Conservation (phyloP, 371 early-diverging fungal species). For the Syncephalastrum racemosum region DNA sequence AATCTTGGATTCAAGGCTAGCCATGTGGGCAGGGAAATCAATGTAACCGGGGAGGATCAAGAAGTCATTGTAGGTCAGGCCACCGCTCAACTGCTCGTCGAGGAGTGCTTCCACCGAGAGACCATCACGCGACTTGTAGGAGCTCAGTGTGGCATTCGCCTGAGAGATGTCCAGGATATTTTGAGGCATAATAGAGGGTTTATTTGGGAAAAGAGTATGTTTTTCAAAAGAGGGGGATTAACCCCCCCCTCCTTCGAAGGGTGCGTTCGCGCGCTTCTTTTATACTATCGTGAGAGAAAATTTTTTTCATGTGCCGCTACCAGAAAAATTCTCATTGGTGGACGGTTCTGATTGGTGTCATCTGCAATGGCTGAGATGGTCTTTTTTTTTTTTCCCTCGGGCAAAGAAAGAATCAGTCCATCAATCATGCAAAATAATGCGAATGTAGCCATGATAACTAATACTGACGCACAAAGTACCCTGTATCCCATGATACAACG, state of each 20-base stretch:
- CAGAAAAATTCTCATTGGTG: too few species aligned
- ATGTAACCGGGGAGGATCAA: conserved; percentile 95
- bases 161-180: conserved; percentile 42
- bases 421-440: not conserved
- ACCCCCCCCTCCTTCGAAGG: conserved; percentile 27
- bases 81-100: conserved; percentile 73
- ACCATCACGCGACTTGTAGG: conserved; percentile 67
- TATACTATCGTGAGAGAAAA: conserved; percentile 17
- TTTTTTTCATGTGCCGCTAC: conserved; percentile 5
- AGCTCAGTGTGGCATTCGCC: conserved; percentile 41
- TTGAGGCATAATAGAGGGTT: conserved; percentile 16
- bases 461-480: too few species aligned
- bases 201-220: conserved; percentile 17
- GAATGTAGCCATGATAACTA: not conserved
- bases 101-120: conserved; percentile 74
- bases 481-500: too few species aligned
- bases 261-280: conserved; percentile 11
- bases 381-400: not conserved
- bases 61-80: conserved; percentile 97
- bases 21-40: conserved; percentile 84
- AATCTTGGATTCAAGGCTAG: conserved; percentile 78
- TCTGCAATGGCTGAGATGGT: too few species aligned
- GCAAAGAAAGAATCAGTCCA: not conserved
- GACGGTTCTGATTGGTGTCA: too few species aligned
- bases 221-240: conserved; percentile 20